Evolutionary conservation across 805 yeast species (phyloP).

Genomic region (Saccharomycopsis amapae): DNA sequence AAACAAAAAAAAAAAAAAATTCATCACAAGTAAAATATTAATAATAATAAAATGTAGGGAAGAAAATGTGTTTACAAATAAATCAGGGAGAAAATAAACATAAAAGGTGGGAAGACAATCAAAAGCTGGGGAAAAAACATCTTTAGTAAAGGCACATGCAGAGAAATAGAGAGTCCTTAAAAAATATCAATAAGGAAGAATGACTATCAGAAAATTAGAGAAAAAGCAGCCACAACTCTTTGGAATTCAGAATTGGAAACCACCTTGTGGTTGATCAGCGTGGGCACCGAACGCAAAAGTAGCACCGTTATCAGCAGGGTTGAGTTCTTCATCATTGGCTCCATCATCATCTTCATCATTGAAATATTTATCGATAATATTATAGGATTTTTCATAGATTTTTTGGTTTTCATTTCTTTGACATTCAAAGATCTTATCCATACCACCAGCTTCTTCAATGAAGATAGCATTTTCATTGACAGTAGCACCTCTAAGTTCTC

Average conservation of each 20-base stretch:
- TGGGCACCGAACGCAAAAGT: constrained; percentile 83
- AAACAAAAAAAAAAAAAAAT: not conserved
- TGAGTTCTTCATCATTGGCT: constrained; percentile 48
- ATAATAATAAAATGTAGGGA: constrained; percentile 2
- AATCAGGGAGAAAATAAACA: not conserved
- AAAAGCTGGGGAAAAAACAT: not conserved
- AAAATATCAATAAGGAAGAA: not conserved
- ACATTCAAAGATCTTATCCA: constrained; percentile 90
- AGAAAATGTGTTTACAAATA: constrained; percentile 1
- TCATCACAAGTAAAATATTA: not conserved
- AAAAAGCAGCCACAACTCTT: not conserved
- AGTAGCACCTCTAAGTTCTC: constrained; percentile 60
- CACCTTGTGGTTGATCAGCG: constrained; percentile 47
- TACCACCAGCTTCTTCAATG: constrained; percentile 97
- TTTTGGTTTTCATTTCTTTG: constrained; percentile 89
- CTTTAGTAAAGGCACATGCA: not conserved
- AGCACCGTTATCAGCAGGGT: constrained; percentile 71
- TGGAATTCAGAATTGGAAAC: constrained; percentile 38
- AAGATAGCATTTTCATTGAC: constrained; percentile 83
- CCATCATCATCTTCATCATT: constrained; percentile 68
- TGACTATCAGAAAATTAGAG: not conserved
- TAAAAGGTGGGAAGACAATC: not conserved
- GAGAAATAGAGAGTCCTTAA: not conserved
- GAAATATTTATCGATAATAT: constrained; percentile 86
- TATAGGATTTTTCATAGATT: constrained; percentile 85